Percentiles rank a stretch among this genome's conserved stretches.
Evolutionary conservation across 2,329 filamentous ascomycete species (phyloP).

Genomic region (Colletotrichum tanaceti): DNA sequence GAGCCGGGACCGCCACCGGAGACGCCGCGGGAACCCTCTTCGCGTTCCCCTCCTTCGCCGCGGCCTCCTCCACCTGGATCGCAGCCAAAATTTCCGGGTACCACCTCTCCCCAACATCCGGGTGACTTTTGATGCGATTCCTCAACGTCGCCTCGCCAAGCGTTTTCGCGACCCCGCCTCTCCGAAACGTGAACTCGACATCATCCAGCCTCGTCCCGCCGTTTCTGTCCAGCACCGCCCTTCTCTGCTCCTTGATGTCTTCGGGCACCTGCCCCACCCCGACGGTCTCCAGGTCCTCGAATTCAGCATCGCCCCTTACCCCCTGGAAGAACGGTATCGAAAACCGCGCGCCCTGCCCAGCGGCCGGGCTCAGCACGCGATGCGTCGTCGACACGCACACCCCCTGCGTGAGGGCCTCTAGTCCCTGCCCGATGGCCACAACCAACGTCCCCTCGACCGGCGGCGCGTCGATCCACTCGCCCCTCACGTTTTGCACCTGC

Average conservation of each 20-base stretch:
- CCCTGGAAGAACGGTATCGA: constrained; percentile 92
- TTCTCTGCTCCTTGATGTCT: constrained; percentile 70
- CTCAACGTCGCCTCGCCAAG: constrained; percentile 86
- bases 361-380: constrained; percentile 78
- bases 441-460: constrained; percentile 82
- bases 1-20: not conserved
- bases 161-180: constrained; percentile 72
- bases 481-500: constrained; percentile 83
- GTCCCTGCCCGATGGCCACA: constrained; percentile 86
- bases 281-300: constrained; percentile 77
- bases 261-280: constrained; percentile 71
- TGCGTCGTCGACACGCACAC: constrained; percentile 87
- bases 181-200: constrained; percentile 87
- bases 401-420: constrained; percentile 86
- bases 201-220: constrained; percentile 73
- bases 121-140: constrained; percentile 88
- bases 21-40: constrained; percentile 4
- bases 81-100: constrained; percentile 72
- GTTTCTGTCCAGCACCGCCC: constrained; percentile 66
- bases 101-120: constrained; percentile 86
- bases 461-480: constrained; percentile 85
- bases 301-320: constrained; percentile 80
- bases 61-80: constrained; percentile 68
- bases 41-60: constrained; percentile 35
- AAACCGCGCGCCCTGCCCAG: constrained; percentile 78